Percentiles rank a stretch among this genome's conserved stretches.
phyloP scores from a whole-genome alignment of 1,139 yeast genomes.

The Sporopachydermia cereana region DNA sequence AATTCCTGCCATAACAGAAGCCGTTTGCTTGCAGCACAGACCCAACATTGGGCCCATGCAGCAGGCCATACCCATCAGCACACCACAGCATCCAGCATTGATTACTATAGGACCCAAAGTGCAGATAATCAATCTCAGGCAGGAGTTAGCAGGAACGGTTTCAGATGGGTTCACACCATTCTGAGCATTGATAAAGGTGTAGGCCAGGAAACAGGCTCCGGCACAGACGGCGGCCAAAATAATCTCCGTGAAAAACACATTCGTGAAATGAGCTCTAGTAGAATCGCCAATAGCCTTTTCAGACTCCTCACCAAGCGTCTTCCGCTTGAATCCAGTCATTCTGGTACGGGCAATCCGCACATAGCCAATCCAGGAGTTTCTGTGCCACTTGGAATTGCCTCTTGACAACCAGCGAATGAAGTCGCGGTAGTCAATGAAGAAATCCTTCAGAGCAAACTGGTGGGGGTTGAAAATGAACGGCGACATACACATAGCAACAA shows the following conservation, averaged over 20 bases:
- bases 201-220: constrained; percentile 86
- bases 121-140: constrained; percentile 76
- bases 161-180: constrained; percentile 66
- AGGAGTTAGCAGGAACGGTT: constrained; percentile 58
- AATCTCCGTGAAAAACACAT: constrained; percentile 76
- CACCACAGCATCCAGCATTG: constrained; percentile 58
- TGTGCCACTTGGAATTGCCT: constrained; percentile 98
- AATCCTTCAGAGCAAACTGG: constrained; percentile 98
- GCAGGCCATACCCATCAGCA: constrained; percentile 74
- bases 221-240: constrained; percentile 77
- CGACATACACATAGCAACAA: constrained; percentile 80
- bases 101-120: constrained; percentile 85
- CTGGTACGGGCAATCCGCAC: constrained; percentile 93
- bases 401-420: constrained; percentile 97
- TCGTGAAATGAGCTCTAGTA: constrained; percentile 85
- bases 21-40: constrained; percentile 94
- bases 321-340: constrained; percentile 95
- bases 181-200: constrained; percentile 90
- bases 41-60: constrained; percentile 96
- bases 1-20: constrained; percentile 92
- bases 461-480: constrained; percentile 97
- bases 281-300: constrained; percentile 95
- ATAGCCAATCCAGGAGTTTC: constrained; percentile 99
- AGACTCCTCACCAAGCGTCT: constrained; percentile 63
- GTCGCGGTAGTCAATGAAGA: constrained; percentile 97